These are phyloP conservation scores for Boletus semigastroideus DNA, from an alignment of 1,284 basidiomycete genomes.

Conservation along the genomic window DNA sequence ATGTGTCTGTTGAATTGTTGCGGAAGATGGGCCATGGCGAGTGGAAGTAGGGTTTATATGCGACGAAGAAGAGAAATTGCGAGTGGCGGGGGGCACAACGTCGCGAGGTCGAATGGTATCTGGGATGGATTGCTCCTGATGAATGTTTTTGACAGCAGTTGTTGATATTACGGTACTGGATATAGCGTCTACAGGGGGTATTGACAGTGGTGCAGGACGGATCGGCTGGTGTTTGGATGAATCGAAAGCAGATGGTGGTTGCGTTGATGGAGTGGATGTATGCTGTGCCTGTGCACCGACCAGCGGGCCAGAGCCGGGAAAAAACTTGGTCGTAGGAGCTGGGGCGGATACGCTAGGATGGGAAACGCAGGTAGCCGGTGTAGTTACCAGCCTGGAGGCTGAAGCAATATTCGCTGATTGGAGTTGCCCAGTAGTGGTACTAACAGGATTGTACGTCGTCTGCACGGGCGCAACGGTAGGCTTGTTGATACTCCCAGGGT, in stretches of 20 bases:
- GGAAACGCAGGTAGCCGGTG: neutral
- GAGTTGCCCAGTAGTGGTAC: slow-evolving; percentile 4
- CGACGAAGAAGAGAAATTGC: slow-evolving; percentile 22
- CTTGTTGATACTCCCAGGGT: slow-evolving; percentile 10
- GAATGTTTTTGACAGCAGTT: slow-evolving; percentile 15
- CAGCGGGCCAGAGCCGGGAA: slow-evolving; percentile 1
- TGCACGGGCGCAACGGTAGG: slow-evolving; percentile 6
- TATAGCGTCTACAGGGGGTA: slow-evolving; percentile 17
- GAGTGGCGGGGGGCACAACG: slow-evolving; percentile 11
- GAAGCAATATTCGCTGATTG: slow-evolving; percentile 11
- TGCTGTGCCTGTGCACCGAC: slow-evolving; percentile 12
- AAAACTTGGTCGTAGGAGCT: slow-evolving; percentile 8
- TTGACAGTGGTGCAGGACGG: slow-evolving; percentile 13
- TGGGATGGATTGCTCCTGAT: slow-evolving; percentile 20
- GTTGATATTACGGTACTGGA: slow-evolving; percentile 14
- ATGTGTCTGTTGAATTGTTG: slow-evolving; percentile 23
- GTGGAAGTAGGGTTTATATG: slow-evolving; percentile 23
- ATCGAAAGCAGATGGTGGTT: slow-evolving; percentile 16
- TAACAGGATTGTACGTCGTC: slow-evolving; percentile 2
- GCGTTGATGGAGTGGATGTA: slow-evolving; percentile 7
- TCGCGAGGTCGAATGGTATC: slow-evolving; percentile 29
- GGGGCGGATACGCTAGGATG: slow-evolving; percentile 3
- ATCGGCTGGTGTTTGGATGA: slow-evolving; percentile 17
- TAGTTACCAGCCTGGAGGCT: slow-evolving; percentile 11
- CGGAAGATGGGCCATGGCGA: slow-evolving; percentile 20